These are phyloP conservation scores for Schizosaccharomyces japonicus DNA, from an alignment of 805 yeast species.

Conservation along the genomic window DNA sequence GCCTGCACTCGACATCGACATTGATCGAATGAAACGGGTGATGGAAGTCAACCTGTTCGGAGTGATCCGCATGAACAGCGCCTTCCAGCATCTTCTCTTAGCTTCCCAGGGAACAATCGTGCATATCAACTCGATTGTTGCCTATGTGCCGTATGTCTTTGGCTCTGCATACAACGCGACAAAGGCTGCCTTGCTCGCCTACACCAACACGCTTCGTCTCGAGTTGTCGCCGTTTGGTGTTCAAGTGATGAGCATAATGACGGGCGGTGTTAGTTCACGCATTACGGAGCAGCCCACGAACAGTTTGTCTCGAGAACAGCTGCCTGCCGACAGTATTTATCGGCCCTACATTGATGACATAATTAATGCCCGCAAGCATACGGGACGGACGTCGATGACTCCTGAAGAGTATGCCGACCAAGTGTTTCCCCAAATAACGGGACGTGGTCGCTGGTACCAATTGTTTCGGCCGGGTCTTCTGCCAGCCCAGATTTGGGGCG, in stretches of 20 bases:
- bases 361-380: background rate
- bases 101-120: conserved; percentile 6
- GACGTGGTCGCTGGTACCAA: background rate
- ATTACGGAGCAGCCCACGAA: background rate
- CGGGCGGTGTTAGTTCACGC: conserved; percentile 3
- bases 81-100: conserved; percentile 1
- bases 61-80: background rate
- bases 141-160: background rate
- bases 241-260: background rate
- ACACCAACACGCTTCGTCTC: conserved; percentile 4
- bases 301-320: background rate
- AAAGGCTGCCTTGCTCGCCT: conserved; percentile 6
- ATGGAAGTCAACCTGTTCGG: conserved; percentile 4
- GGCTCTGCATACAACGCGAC: conserved; percentile 5
- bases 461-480: background rate
- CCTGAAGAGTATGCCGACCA: background rate
- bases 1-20: conserved; percentile 4
- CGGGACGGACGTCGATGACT: background rate
- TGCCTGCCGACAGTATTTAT: background rate
- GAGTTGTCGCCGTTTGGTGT: conserved; percentile 6
- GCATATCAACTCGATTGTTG: background rate
- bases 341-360: background rate
- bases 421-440: background rate
- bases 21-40: background rate
- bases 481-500: background rate